A percentile compares a stretch with the other conserved stretches of the same genome.
These are phyloP conservation scores for Candida khao-thaluensis DNA, from an alignment of 805 yeast genomes.

Conservation along the genomic window DNA sequence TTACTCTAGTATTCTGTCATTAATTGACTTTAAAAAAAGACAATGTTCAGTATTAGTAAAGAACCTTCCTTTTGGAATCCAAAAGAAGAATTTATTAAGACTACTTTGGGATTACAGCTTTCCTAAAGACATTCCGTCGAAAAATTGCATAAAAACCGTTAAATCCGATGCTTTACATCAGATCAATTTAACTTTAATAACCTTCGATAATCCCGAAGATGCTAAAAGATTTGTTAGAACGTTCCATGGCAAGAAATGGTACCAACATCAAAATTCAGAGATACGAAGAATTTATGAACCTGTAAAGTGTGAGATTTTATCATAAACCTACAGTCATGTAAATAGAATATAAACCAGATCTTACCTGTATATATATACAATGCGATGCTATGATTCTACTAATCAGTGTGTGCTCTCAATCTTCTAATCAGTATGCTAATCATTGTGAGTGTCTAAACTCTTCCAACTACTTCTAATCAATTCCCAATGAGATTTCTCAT, in stretches of 20 bases:
- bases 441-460: conserved; percentile 19
- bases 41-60: conserved; percentile 36
- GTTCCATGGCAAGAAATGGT: conserved; percentile 52
- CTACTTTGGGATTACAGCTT: conserved; percentile 53
- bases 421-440: conserved; percentile 1
- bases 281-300: conserved; percentile 33
- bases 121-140: conserved; percentile 19
- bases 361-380: conserved; percentile 1
- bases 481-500: conserved; percentile 18
- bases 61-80: conserved; percentile 48
- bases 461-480: conserved; percentile 27
- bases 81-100: conserved; percentile 33
- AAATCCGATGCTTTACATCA: conserved; percentile 28
- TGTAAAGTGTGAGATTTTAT: conserved; percentile 28
- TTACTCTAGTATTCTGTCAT: conserved; percentile 15
- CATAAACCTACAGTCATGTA: not conserved
- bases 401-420: too few species aligned
- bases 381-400: too few species aligned
- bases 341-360: not conserved
- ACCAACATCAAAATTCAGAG: conserved; percentile 22
- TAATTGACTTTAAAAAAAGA: conserved; percentile 20
- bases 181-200: conserved; percentile 30
- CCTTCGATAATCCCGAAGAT: conserved; percentile 45
- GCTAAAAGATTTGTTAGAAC: conserved; percentile 53
- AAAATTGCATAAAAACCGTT: conserved; percentile 19